phyloP scores from a whole-genome alignment of 306 rosid species.

The Aeschynomene evenia region DNA sequence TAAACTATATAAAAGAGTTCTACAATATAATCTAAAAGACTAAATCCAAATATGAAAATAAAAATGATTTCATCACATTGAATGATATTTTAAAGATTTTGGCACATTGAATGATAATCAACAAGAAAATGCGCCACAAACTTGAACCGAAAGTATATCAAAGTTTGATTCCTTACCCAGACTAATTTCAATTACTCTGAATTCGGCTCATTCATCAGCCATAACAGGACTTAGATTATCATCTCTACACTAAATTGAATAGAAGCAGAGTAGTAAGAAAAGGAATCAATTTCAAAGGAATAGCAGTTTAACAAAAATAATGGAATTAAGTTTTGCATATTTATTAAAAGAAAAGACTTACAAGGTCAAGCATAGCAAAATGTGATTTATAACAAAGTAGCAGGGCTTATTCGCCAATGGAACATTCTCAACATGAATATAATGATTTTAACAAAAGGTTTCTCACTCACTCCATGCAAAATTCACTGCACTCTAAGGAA shows the following conservation, averaged over 20 bases:
- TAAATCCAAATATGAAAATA: too few relatives aligned
- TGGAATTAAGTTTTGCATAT: background rate
- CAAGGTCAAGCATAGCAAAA: background rate
- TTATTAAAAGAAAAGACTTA: conserved; percentile 21
- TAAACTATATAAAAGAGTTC: too few relatives aligned
- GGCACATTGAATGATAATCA: too few relatives aligned
- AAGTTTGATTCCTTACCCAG: too few relatives aligned
- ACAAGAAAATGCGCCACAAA: too few relatives aligned
- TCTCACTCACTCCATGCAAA: conserved; percentile 20
- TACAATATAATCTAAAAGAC: too few relatives aligned
- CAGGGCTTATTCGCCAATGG: conserved; percentile 5
- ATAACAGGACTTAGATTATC: background rate
- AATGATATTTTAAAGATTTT: too few relatives aligned
- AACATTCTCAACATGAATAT: conserved; percentile 25
- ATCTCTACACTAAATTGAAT: background rate
- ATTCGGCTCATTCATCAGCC: too few relatives aligned
- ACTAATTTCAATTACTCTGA: too few relatives aligned
- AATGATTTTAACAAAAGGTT: conserved; percentile 33
- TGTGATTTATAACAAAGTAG: conserved; percentile 20
- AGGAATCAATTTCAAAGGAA: background rate
- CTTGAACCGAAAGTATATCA: too few relatives aligned
- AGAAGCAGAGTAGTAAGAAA: background rate
- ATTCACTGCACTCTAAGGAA: conserved; percentile 48
- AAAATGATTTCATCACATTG: too few relatives aligned
- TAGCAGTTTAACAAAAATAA: background rate